Conservation (phyloP, 2,329 filamentous ascomycete species). For the Drechslerella stenobrocha region DNA sequence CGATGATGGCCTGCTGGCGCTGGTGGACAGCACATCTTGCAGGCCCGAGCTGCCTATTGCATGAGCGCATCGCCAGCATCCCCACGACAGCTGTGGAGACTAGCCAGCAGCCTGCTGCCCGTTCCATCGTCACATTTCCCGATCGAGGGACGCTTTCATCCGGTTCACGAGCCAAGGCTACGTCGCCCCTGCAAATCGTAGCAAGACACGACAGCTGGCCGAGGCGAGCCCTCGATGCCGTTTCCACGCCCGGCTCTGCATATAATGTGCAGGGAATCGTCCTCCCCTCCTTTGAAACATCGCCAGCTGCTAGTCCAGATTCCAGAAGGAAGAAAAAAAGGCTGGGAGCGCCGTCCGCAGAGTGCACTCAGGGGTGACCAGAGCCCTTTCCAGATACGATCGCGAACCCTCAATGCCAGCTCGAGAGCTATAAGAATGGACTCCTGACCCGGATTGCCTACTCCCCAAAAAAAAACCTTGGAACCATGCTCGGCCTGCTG, state of each 20-base stretch:
- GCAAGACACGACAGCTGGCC: constrained; percentile 7
- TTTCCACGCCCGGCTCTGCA: too few relatives aligned
- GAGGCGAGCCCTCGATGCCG: constrained; percentile 4
- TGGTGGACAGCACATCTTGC: constrained; percentile 46
- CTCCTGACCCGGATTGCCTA: not conserved
- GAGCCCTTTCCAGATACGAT: not conserved
- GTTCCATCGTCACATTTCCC: constrained; percentile 5
- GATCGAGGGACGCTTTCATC: too few relatives aligned
- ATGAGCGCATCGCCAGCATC: constrained; percentile 18
- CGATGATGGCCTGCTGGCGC: not conserved
- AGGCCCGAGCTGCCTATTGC: constrained; percentile 34
- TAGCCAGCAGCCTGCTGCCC: not conserved
- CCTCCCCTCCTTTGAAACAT: constrained; percentile 2
- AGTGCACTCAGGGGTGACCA: not conserved
- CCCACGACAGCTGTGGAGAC: not conserved
- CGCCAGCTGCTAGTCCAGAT: not conserved
- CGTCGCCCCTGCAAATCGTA: not conserved
- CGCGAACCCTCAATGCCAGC: not conserved
- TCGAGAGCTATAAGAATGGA: constrained; percentile 13
- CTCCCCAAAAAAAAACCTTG: constrained; percentile 1
- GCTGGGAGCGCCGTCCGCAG: not conserved
- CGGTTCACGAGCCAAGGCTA: too few relatives aligned
- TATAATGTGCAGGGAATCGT: not conserved
- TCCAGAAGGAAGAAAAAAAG: not conserved
- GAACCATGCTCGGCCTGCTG: constrained; percentile 37